Evolutionary conservation across 495 filamentous ascomycete genomes (phyloP).

Genomic region (Aspergillus conjunctus): DNA sequence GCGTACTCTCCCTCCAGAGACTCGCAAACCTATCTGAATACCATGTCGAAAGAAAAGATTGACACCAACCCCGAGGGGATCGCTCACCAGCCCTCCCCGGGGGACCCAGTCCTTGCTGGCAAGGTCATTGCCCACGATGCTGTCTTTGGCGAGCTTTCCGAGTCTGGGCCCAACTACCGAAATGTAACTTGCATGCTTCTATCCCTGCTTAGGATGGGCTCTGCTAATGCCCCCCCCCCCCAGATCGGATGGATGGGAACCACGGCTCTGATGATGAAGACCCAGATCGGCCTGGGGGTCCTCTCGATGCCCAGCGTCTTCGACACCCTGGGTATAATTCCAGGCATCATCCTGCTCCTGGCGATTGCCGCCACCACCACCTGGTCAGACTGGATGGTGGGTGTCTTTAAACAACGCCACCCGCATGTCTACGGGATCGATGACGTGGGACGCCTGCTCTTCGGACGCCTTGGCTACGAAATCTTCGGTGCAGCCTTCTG

Average conservation of each 20-base stretch:
- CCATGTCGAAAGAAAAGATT: too few species aligned
- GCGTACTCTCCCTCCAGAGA: too few species aligned
- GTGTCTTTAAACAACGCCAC: slow-evolving; percentile 67
- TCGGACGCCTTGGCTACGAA: slow-evolving; percentile 62
- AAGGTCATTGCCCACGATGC: too few species aligned
- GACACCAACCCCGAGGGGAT: too few species aligned
- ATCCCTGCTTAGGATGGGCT: too few species aligned
- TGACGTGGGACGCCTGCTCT: slow-evolving; percentile 66
- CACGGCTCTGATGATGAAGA: slow-evolving; percentile 45
- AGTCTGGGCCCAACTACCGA: too few species aligned
- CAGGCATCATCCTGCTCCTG: slow-evolving; percentile 53
- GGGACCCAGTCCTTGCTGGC: too few species aligned
- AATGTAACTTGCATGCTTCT: too few species aligned
- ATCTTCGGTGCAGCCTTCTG: slow-evolving; percentile 59
- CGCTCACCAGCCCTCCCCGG: too few species aligned
- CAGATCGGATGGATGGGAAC: slow-evolving; percentile 44
- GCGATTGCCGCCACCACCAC: slow-evolving; percentile 63
- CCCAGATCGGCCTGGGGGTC: slow-evolving; percentile 61
- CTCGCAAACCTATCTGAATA: too few species aligned
- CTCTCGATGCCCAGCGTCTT: slow-evolving; percentile 63
- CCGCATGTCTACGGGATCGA: slow-evolving; percentile 68
- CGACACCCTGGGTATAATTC: slow-evolving; percentile 61
- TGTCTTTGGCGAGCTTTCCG: too few species aligned
- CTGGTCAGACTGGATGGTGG: slow-evolving; percentile 74
- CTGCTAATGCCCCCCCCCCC: too few species aligned